Percentiles rank a stretch among this genome's conserved stretches.
phyloP scores from a whole-genome alignment of 1,284 basidiomycete species.

The Schizophyllum commune region DNA sequence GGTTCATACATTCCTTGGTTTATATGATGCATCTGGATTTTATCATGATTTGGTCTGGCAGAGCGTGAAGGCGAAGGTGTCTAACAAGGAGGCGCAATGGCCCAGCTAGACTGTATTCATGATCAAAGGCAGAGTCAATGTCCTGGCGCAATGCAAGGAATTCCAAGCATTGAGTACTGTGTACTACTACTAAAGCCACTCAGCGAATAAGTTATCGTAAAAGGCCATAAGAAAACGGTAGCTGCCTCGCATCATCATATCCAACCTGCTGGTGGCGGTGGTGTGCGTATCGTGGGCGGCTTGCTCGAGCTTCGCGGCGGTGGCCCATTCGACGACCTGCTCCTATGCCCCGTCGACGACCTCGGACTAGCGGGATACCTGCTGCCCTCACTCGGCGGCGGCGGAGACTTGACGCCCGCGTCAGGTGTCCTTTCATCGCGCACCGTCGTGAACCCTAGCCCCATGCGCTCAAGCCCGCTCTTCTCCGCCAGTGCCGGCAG shows the following conservation, averaged over 20 bases:
- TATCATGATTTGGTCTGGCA: neutral
- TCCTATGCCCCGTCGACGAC: neutral
- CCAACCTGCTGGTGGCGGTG: neutral
- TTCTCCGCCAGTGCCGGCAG: conserved; percentile 38
- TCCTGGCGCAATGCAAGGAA: too few species aligned
- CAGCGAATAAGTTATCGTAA: neutral
- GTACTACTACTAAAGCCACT: too few species aligned
- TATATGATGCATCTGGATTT: neutral
- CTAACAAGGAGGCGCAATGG: too few species aligned
- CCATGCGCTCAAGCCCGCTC: neutral
- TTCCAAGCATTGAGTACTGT: too few species aligned
- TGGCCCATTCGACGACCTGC: neutral
- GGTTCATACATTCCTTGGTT: neutral
- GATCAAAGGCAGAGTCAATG: too few species aligned
- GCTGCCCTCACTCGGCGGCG: neutral
- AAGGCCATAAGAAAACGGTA: neutral
- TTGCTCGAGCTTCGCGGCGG: neutral
- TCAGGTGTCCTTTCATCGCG: neutral
- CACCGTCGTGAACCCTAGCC: neutral
- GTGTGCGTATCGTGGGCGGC: neutral
- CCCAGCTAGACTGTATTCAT: too few species aligned
- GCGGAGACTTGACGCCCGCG: neutral
- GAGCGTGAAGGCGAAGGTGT: too few species aligned
- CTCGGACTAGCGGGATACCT: neutral
- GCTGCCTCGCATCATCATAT: neutral